phyloP scores from a whole-genome alignment of 1,284 basidiomycete genomes.

The Tilletia walkeri region DNA sequence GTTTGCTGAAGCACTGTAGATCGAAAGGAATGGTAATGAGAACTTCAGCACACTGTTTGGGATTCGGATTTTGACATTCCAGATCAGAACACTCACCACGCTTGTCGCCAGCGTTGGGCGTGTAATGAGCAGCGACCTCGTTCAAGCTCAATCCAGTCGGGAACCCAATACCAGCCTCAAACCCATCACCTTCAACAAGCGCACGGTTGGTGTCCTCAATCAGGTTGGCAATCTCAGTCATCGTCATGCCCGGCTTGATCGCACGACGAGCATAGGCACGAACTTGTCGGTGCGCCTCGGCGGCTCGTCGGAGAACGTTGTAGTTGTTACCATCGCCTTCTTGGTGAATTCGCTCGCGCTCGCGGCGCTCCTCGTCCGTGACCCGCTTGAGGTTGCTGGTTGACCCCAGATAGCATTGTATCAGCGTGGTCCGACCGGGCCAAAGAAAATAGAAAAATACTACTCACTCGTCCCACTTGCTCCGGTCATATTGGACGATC shows the following conservation, averaged over 20 bases:
- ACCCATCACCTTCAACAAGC: slow-evolving; percentile 77
- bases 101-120: slow-evolving; percentile 91
- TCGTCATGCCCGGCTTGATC: slow-evolving; percentile 89
- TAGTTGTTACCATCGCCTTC: slow-evolving; percentile 64
- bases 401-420: neutral
- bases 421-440: too few relatives aligned
- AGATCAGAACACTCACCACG: slow-evolving; percentile 62
- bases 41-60: neutral
- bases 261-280: slow-evolving; percentile 73
- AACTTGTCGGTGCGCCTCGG: slow-evolving; percentile 89
- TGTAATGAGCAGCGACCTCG: slow-evolving; percentile 93
- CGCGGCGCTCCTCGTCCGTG: slow-evolving; percentile 85
- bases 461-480: slow-evolving; percentile 66
- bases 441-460: too few relatives aligned
- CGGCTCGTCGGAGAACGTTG: slow-evolving; percentile 81
- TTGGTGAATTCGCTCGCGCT: slow-evolving; percentile 66
- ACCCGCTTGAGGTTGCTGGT: slow-evolving; percentile 65
- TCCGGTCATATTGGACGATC: slow-evolving; percentile 74
- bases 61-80: too few relatives aligned
- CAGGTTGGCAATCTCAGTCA: slow-evolving; percentile 89
- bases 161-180: slow-evolving; percentile 85
- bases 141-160: slow-evolving; percentile 95
- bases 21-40: neutral
- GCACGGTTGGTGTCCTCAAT: slow-evolving; percentile 78
- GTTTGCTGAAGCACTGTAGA: slow-evolving; percentile 68